Percentiles rank a stretch among this genome's conserved stretches.
Conservation (phyloP, 2,329 filamentous ascomycete species). For the Apiospora koreana region DNA sequence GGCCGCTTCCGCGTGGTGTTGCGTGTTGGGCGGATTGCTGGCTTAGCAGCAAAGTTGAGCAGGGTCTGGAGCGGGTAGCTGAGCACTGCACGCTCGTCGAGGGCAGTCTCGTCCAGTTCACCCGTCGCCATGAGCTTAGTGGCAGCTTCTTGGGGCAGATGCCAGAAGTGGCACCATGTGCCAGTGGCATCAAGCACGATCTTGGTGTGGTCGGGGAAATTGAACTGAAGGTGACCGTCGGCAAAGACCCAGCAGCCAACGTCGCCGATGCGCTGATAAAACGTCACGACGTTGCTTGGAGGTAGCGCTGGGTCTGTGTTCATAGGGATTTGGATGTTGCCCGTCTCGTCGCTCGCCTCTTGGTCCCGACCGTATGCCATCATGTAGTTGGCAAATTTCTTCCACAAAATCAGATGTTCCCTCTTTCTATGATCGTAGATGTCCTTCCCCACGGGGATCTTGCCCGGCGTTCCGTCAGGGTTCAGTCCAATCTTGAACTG, state of each 20-base stretch:
- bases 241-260: slow-evolving; percentile 81
- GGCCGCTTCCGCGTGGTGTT: slow-evolving; percentile 53
- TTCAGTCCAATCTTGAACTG: slow-evolving; percentile 58
- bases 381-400: slow-evolving; percentile 76
- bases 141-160: slow-evolving; percentile 71
- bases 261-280: slow-evolving; percentile 80
- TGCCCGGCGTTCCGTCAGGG: slow-evolving; percentile 60
- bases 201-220: slow-evolving; percentile 88
- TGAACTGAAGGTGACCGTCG: slow-evolving; percentile 82
- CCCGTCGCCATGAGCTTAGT: slow-evolving; percentile 64
- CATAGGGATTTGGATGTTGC: slow-evolving; percentile 40
- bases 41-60: slow-evolving; percentile 62
- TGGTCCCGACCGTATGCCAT: slow-evolving; percentile 74
- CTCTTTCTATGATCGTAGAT: slow-evolving; percentile 67
- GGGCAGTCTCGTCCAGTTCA: slow-evolving; percentile 68
- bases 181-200: slow-evolving; percentile 75
- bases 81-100: slow-evolving; percentile 70
- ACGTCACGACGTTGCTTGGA: slow-evolving; percentile 66
- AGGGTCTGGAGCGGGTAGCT: slow-evolving; percentile 73
- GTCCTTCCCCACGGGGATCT: slow-evolving; percentile 63
- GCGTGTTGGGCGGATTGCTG: slow-evolving; percentile 46
- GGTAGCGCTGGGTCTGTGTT: slow-evolving; percentile 43
- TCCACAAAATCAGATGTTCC: slow-evolving; percentile 68
- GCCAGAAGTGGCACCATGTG: slow-evolving; percentile 77
- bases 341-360: slow-evolving; percentile 49